Conservation (phyloP, 768 basidiomycete genomes). For the Pisolithus sp. region DNA sequence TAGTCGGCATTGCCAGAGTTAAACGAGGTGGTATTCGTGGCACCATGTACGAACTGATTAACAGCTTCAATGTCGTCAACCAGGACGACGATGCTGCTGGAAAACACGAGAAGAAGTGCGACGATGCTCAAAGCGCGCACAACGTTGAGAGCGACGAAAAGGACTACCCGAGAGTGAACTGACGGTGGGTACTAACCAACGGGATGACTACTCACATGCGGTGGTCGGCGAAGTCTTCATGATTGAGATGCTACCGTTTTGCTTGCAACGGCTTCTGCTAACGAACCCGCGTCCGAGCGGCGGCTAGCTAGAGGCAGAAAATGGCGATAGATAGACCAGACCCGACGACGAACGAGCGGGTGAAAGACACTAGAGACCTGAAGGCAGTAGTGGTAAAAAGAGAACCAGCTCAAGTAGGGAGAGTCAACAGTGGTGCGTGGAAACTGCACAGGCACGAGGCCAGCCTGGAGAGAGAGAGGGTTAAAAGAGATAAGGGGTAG, state of each 20-base stretch:
- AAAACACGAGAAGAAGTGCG: constrained; percentile 72
- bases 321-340: not conserved
- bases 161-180: constrained; percentile 21
- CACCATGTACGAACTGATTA: constrained; percentile 47
- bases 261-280: not conserved
- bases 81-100: constrained; percentile 67
- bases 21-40: constrained; percentile 33
- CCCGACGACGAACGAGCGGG: not conserved
- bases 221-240: not conserved
- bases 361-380: not conserved
- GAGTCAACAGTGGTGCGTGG: not conserved
- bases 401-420: not conserved
- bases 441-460: not conserved
- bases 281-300: not conserved
- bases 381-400: not conserved
- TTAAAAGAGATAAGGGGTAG: not conserved
- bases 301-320: not conserved
- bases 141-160: constrained; percentile 74
- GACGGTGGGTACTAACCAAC: not conserved
- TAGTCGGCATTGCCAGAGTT: constrained; percentile 63
- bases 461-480: not conserved
- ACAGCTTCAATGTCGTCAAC: constrained; percentile 73
- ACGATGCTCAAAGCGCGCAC: constrained; percentile 73
- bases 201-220: not conserved
- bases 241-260: not conserved